Evolutionary conservation across 129 eudicot species (phyloP).

Genomic region (Centaurea solstitialis): DNA sequence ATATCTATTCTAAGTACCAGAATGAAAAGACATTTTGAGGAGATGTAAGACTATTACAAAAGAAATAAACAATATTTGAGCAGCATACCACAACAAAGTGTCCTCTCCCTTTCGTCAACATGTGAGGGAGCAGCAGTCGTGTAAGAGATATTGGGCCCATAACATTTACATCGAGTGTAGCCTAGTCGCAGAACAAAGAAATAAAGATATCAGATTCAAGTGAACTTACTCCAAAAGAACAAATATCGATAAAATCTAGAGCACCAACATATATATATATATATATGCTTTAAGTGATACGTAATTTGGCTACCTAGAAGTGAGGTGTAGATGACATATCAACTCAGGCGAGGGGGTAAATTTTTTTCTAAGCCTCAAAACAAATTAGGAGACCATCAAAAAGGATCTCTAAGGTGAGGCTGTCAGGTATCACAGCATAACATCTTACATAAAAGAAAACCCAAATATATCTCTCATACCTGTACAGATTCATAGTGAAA

Average conservation of each 20-base stretch:
- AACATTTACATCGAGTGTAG: constrained; percentile 81
- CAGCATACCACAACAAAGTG: constrained; percentile 95
- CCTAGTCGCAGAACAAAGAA: constrained; percentile 50
- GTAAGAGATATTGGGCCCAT: constrained; percentile 93
- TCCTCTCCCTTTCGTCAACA: constrained; percentile 90
- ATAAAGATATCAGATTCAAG: constrained; percentile 15
- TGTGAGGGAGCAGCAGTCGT: constrained; percentile 73
- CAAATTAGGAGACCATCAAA: too few relatives aligned
- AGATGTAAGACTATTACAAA: not conserved
- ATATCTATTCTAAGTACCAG: not conserved
- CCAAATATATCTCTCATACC: not conserved
- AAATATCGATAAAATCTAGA: not conserved
- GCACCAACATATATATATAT: not conserved
- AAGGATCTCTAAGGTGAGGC: too few relatives aligned
- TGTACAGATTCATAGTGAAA: too few relatives aligned
- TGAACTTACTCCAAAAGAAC: constrained; percentile 12
- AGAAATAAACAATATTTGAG: not conserved
- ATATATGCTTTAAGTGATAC: not conserved
- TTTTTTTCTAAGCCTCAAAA: too few relatives aligned
- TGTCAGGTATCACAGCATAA: not conserved
- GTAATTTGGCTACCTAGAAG: not conserved
- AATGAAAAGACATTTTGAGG: constrained; percentile 4
- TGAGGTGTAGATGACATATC: too few relatives aligned
- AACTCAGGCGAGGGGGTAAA: too few relatives aligned
- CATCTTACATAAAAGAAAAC: not conserved